Conservation (phyloP, 768 basidiomycete species). For the Polyporus arcularius region DNA sequence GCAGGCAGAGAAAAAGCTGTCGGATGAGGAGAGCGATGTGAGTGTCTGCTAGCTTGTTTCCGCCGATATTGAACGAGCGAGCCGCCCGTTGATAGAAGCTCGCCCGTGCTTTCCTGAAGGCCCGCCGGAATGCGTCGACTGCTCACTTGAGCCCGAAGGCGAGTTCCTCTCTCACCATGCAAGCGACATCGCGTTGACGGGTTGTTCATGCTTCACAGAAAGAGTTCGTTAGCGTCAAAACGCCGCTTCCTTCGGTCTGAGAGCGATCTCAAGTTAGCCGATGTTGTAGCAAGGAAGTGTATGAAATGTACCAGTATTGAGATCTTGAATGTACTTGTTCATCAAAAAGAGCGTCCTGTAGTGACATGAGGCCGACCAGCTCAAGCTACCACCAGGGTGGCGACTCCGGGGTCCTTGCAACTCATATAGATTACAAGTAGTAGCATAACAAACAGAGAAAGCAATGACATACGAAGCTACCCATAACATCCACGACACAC, state of each 20-base stretch:
- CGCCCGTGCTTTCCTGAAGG: not conserved
- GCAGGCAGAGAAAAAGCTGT: not conserved
- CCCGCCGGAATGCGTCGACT: not conserved
- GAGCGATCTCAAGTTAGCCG: not conserved
- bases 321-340: no score
- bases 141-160: not conserved
- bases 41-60: not conserved
- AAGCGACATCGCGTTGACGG: not conserved
- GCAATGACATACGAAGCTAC: not conserved
- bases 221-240: not conserved
- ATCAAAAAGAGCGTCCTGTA: no score
- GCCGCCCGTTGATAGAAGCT: not conserved
- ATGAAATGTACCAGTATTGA: not conserved
- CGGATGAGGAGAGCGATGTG: not conserved
- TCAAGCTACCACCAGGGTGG: no score
- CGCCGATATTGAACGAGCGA: not conserved
- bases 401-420: not conserved
- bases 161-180: not conserved
- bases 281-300: not conserved
- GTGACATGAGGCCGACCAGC: no score
- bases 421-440: constrained; percentile 13
- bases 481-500: not conserved
- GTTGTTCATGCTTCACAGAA: not conserved
- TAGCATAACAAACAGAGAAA: constrained; percentile 14
- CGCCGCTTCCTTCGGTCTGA: not conserved